Evolutionary conservation across 176 grass and related monocot genomes (phyloP).

Genomic region (Bromus sterilis): DNA sequence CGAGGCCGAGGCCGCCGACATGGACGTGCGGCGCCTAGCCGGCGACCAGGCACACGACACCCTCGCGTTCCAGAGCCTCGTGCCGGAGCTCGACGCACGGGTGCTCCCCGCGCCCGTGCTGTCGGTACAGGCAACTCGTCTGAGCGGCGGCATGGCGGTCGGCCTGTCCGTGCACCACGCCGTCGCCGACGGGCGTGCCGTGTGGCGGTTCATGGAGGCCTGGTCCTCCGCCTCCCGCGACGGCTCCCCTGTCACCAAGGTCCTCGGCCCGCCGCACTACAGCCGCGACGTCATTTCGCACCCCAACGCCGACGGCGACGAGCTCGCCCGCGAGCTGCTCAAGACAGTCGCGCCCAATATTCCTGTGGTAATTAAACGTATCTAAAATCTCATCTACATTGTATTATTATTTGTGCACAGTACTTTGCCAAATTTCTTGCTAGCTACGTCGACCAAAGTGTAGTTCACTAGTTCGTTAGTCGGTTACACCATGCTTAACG

Average conservation of each 20-base stretch:
- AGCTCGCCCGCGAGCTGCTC: background rate
- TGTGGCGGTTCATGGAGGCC: conserved; percentile 38
- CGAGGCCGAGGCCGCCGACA: conserved; percentile 26
- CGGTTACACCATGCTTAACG: background rate
- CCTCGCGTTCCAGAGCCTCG: conserved; percentile 20
- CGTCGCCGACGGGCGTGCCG: conserved; percentile 22
- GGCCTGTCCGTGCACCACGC: conserved; percentile 30
- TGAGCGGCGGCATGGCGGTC: conserved; percentile 18
- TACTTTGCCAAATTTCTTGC: background rate
- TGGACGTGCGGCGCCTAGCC: background rate
- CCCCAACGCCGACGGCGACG: background rate
- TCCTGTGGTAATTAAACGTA: background rate
- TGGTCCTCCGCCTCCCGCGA: conserved; percentile 7
- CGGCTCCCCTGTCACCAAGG: too few species aligned
- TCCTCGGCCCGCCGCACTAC: too few species aligned
- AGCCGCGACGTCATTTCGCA: background rate
- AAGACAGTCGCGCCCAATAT: background rate
- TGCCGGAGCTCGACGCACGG: conserved; percentile 3
- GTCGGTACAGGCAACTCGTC: conserved; percentile 31
- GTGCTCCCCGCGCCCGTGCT: conserved; percentile 32
- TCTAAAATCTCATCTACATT: too few species aligned
- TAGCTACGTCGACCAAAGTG: background rate
- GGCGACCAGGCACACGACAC: conserved; percentile 6
- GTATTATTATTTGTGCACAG: too few species aligned
- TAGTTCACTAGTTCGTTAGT: background rate